phyloP scores from a whole-genome alignment of 768 basidiomycete genomes.

The Xerocomus brunneocitrinus region DNA sequence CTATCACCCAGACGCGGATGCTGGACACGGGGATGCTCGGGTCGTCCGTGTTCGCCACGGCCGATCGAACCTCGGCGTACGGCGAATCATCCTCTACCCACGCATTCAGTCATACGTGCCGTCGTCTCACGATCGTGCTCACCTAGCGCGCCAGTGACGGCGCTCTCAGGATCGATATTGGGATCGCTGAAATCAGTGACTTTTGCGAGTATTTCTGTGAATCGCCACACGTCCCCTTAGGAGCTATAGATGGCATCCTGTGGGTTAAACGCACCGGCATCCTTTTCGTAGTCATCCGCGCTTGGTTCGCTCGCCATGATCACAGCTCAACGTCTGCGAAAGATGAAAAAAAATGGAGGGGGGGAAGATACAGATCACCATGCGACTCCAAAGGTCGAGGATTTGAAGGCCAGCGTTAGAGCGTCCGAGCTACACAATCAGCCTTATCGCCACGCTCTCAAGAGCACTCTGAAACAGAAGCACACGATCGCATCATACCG shows the following conservation, averaged over 20 bases:
- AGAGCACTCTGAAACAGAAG: neutral
- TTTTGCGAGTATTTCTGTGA: constrained; percentile 1
- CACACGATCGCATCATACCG: neutral
- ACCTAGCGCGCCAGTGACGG: constrained; percentile 18
- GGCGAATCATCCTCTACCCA: constrained; percentile 39
- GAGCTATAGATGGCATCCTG: neutral
- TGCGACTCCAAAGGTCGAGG: neutral
- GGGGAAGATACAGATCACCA: neutral
- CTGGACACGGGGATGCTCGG: constrained; percentile 55
- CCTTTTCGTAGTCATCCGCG: constrained; percentile 13
- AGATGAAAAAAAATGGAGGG: neutral
- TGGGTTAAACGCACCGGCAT: constrained; percentile 1
- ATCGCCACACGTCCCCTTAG: neutral
- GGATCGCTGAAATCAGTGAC: constrained; percentile 33
- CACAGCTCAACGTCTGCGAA: neutral
- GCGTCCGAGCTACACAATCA: neutral
- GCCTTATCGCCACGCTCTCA: neutral
- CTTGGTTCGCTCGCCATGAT: constrained; percentile 15
- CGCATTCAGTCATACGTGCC: constrained; percentile 10
- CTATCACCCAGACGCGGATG: constrained; percentile 58
- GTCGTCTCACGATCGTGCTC: neutral
- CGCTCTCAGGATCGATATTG: constrained; percentile 28
- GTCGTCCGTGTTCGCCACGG: constrained; percentile 46
- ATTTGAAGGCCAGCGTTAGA: neutral
- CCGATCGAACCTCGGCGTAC: constrained; percentile 34